phyloP scores from a whole-genome alignment of 177 flowering plant species.

The Vitis hybrid region DNA sequence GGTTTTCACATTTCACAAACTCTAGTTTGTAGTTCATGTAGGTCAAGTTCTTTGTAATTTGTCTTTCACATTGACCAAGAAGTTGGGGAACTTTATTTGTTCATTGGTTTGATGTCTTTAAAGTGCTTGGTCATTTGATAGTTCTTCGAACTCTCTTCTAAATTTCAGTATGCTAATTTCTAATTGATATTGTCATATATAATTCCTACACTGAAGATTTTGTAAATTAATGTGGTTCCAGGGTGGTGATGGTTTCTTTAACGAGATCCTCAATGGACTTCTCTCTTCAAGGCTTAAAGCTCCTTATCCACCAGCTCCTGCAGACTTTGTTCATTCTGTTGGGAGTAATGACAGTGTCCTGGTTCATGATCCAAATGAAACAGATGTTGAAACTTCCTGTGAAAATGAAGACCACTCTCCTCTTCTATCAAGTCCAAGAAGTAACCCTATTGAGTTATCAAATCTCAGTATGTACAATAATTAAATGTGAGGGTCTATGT shows the following conservation, averaged over 20 bases:
- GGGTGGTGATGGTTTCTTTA: constrained; percentile 99
- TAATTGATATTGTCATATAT: background rate
- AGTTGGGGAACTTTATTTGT: too few species aligned
- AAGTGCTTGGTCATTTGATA: background rate
- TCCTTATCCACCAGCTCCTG: constrained; percentile 75
- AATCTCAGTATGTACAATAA: constrained; percentile 42
- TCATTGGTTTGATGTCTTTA: too few species aligned
- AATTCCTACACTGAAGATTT: background rate
- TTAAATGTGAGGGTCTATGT: constrained; percentile 1
- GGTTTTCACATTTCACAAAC: background rate
- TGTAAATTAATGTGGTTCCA: constrained; percentile 26
- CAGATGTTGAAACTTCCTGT: constrained; percentile 25
- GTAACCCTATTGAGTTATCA: constrained; percentile 25
- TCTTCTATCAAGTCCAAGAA: constrained; percentile 39
- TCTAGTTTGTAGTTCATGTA: background rate
- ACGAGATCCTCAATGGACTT: constrained; percentile 89
- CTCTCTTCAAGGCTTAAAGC: constrained; percentile 69
- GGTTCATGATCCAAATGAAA: constrained; percentile 26
- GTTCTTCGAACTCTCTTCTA: background rate
- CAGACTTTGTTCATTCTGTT: constrained; percentile 42
- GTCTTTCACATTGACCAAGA: background rate
- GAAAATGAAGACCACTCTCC: constrained; percentile 50
- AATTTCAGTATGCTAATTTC: background rate
- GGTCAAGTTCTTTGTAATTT: constrained; percentile 3
- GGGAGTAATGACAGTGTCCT: constrained; percentile 15